Base-by-base conservation (phyloP, 768 basidiomycete genomes). In the Tricholoma hemisulphureum region DNA sequence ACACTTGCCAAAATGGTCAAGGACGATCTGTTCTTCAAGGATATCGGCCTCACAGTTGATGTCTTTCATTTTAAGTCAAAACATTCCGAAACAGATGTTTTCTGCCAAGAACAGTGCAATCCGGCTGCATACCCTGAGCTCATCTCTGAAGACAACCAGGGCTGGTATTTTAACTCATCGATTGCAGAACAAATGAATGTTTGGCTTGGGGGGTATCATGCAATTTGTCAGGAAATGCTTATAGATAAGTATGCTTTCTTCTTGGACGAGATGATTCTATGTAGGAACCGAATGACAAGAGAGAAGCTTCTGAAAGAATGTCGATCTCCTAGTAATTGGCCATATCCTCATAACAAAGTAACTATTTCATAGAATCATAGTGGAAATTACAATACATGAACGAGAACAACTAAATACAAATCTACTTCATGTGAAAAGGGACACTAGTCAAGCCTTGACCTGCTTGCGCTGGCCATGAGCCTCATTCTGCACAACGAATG, bases 1-100 rank as follows among this genome's bases (percentile, higher is more conserved):
- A 0, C 74, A 81, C 50, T 77, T 79, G 55, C 62, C 69, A 0
- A 80, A 81, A 58, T 68, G 67, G 0, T 81, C 79, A 78, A 48
- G 14, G 32, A 8, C 32, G 32, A 34, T 8, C 32, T 13, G 10
- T 41, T 41, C 18, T 41, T 41, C 18, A 20, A 41, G 2, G 20
- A 41, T 20, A 41, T 41, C 6, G 39, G 39, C 9, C 32, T 34
- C 14, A 34, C n/a, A n/a, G n/a, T n/a, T n/a, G n/a, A n/a, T n/a
- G n/a, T n/a, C n/a, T n/a, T n/a, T n/a, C n/a, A n/a, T n/a, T n/a
- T n/a, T n/a, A n/a, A n/a, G n/a, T n/a, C n/a, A n/a, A n/a, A n/a
- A n/a, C n/a, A n/a, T n/a, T n/a, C n/a, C n/a, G n/a, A n/a, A n/a
- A n/a, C n/a, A n/a, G n/a, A n/a, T n/a, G n/a, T n/a, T n/a, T n/a